Evolutionary conservation across 2,329 filamentous ascomycete genomes (phyloP), one percentile per base, ranked within the genome.

Genomic region (Xylaria sp.): DNA sequence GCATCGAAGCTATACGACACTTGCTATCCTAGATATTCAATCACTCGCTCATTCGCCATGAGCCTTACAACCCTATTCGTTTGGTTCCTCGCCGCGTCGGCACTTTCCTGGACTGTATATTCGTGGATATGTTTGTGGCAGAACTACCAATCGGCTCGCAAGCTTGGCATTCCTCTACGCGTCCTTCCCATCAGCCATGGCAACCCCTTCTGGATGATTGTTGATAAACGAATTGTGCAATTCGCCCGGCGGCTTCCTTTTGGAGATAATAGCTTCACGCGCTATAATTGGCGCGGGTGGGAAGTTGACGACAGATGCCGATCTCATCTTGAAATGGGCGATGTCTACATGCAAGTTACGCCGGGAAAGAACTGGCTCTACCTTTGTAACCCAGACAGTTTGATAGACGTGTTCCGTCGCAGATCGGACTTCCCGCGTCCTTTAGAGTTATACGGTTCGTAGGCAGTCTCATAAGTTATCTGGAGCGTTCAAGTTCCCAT

Each of bases 241-340:
- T 11, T 36, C 34, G 34, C 34, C 34, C 34, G 34, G 34, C 34
- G 34, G 34, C 11, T 36, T 36, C 34, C 24, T 27, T 27, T 73
- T 6, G 53, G 76, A 2, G 69, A 77, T 11, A 77, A 73, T 64
- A 78, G 65, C 65, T 72, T 74, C 47, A 72, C 72, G 1, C 34
- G 73, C 32, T 75, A 75, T 56, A 73, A 73, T 27, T 73, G 63
- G 62, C 67, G 72, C 6, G 71, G 68, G 27, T 75, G 73, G 73
- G 72, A 75, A 19, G 24, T 73, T 3, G 47, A 59, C n/a, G 71
- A 74, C 21, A 62, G 68, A 42, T 74, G 53, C 32, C 36, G 54
- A 39, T 73, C 71, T 2, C 73, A 74, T 57, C 17, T 39, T 45
- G 71, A 72, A 61, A 70, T 74, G 70, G 73, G 73, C 1, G 69